These are phyloP conservation scores for Croton laevigatus DNA, from an alignment of 441 rosid species.

Conservation along the genomic window DNA sequence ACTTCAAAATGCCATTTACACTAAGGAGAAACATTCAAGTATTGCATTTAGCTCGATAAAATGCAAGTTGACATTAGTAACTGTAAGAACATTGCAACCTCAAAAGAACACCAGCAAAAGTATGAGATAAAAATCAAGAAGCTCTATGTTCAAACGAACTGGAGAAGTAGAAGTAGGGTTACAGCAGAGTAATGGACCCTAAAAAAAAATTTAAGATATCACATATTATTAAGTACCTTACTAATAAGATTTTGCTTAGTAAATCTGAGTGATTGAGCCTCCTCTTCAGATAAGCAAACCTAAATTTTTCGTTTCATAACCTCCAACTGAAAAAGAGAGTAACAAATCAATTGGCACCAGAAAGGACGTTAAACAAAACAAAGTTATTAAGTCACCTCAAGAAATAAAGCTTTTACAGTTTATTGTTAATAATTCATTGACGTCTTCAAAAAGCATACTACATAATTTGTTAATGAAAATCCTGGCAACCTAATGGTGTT, in stretches of 20 bases:
- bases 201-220: not conserved
- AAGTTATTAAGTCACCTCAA: constrained; percentile 52
- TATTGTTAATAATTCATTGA: not conserved
- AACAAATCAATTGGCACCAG: constrained; percentile 8
- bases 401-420: constrained; percentile 61
- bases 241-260: constrained; percentile 76
- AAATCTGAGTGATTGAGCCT: constrained; percentile 66
- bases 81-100: constrained; percentile 1
- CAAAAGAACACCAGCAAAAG: not conserved
- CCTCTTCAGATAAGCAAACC: constrained; percentile 67
- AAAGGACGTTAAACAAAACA: constrained; percentile 14
- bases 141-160: not conserved
- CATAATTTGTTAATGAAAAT: not conserved
- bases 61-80: not conserved
- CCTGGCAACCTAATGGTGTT: not conserved
- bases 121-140: not conserved
- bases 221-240: constrained; percentile 46
- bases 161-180: not conserved
- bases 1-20: constrained; percentile 2
- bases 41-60: not conserved
- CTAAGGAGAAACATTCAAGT: not conserved
- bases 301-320: constrained; percentile 63
- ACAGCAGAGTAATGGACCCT: not conserved
- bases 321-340: constrained; percentile 55
- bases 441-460: not conserved